Conservation (phyloP, 352 stramenopile genomes). For the Phytophthora brassicae region DNA sequence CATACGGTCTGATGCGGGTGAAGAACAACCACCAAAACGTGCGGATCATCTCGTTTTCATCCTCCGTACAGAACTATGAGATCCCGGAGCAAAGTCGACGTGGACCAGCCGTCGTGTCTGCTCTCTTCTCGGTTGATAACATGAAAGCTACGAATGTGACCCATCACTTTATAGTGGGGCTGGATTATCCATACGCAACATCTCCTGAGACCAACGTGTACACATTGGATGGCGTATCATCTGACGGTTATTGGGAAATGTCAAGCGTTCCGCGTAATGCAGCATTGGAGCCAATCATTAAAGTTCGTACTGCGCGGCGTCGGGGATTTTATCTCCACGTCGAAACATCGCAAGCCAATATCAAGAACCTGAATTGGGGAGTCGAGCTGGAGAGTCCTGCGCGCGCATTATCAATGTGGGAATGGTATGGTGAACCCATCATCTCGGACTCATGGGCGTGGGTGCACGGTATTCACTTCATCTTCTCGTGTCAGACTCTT, state of each 20-base stretch:
- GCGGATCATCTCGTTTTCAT: conserved; percentile 15
- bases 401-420: conserved; percentile 20
- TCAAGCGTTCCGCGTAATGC: conserved; percentile 16
- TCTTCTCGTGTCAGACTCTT: conserved; percentile 33
- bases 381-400: conserved; percentile 27
- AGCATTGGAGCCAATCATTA: conserved; percentile 19
- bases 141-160: conserved; percentile 22
- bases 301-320: conserved; percentile 30
- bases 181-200: conserved; percentile 33
- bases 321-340: conserved; percentile 39
- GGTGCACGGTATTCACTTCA: conserved; percentile 39
- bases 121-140: conserved; percentile 31
- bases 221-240: conserved; percentile 13
- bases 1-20: conserved; percentile 29
- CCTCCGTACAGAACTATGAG: conserved; percentile 30
- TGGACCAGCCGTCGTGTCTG: conserved; percentile 21
- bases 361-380: conserved; percentile 30
- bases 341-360: conserved; percentile 41
- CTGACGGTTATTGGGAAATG: conserved; percentile 25
- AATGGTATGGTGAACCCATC: conserved; percentile 33
- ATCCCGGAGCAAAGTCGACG: conserved; percentile 19
- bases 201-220: conserved; percentile 14
- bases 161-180: conserved; percentile 25
- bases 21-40: conserved; percentile 25
- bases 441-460: conserved; percentile 51